Percentiles rank a stretch among this genome's conserved stretches.
Evolutionary conservation across 1,284 basidiomycete species (phyloP).

Genomic region (Sanguinoderma infundibulare): DNA sequence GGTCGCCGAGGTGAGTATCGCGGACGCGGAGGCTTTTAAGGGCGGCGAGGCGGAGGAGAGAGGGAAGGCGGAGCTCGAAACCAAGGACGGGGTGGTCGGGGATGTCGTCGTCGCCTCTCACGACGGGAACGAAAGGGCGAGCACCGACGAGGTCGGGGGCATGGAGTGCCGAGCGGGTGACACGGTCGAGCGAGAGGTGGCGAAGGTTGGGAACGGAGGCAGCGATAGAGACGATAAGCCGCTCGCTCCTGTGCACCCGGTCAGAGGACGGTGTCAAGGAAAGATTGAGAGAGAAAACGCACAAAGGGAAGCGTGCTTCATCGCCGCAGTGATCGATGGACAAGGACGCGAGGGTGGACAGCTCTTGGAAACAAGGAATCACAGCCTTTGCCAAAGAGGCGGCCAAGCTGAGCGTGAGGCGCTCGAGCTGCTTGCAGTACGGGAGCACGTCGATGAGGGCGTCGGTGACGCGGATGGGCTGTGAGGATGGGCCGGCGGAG

Average conservation of each 20-base stretch:
- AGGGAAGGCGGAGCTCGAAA: slow-evolving; percentile 62
- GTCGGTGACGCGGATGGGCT: slow-evolving; percentile 41
- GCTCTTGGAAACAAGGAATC: slow-evolving; percentile 55
- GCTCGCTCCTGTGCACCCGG: slow-evolving; percentile 60
- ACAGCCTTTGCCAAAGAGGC: slow-evolving; percentile 55
- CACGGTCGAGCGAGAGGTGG: slow-evolving; percentile 61
- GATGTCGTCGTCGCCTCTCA: slow-evolving; percentile 60
- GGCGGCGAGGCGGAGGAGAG: slow-evolving; percentile 62
- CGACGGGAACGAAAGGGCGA: slow-evolving; percentile 61
- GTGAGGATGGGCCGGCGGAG: slow-evolving; percentile 15
- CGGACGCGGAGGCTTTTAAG: slow-evolving; percentile 65
- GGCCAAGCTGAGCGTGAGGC: slow-evolving; percentile 56
- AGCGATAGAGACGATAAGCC: slow-evolving; percentile 71
- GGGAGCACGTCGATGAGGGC: slow-evolving; percentile 53
- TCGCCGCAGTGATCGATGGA: slow-evolving; percentile 58
- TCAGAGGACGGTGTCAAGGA: slow-evolving; percentile 25
- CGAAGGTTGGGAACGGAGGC: slow-evolving; percentile 59
- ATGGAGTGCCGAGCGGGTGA: slow-evolving; percentile 67
- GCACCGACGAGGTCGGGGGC: slow-evolving; percentile 57
- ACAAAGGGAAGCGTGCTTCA: slow-evolving; percentile 62
- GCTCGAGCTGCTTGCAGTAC: slow-evolving; percentile 50
- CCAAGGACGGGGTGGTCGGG: slow-evolving; percentile 60
- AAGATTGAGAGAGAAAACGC: slow-evolving; percentile 36
- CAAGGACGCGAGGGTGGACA: slow-evolving; percentile 51
- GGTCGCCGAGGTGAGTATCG: slow-evolving; percentile 73